A percentile compares a stretch with the other conserved stretches of the same genome.
Evolutionary conservation across 768 basidiomycete genomes (phyloP).

Genomic region (Russula sp.): DNA sequence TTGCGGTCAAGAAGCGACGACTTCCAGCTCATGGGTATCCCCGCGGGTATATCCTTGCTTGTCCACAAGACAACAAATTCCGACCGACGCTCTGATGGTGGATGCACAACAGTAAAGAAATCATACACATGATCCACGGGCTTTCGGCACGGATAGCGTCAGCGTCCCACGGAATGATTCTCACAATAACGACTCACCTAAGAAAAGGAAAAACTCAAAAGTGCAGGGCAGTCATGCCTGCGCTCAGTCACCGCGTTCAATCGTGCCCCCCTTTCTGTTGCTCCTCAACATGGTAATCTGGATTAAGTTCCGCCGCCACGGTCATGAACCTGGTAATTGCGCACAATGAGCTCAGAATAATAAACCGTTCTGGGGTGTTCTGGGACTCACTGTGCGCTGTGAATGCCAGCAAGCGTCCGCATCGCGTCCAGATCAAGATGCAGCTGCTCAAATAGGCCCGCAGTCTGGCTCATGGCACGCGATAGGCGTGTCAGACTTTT

Average conservation of each 20-base stretch:
- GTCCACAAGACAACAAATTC: slow-evolving; percentile 9
- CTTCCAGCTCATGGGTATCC: slow-evolving; percentile 12
- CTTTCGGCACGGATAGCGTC: slow-evolving; percentile 6
- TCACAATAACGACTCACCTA: slow-evolving; percentile 4
- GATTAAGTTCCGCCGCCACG: slow-evolving; percentile 37
- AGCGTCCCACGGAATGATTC: slow-evolving; percentile 4
- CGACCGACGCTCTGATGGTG: slow-evolving; percentile 11
- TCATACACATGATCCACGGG: slow-evolving; percentile 11
- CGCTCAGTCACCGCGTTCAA: background rate
- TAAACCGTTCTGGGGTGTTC: background rate
- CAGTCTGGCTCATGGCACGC: slow-evolving; percentile 60
- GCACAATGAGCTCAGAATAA: background rate
- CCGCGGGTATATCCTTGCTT: slow-evolving; percentile 16
- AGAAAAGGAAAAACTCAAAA: background rate
- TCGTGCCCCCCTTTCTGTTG: background rate
- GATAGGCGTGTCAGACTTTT: slow-evolving; percentile 61
- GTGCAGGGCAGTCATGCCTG: background rate
- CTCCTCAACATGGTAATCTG: slow-evolving; percentile 24
- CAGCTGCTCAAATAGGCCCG: slow-evolving; percentile 69
- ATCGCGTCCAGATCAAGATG: slow-evolving; percentile 72
- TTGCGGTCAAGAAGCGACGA: slow-evolving; percentile 7
- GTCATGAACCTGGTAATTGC: slow-evolving; percentile 41
- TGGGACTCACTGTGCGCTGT: slow-evolving; percentile 68
- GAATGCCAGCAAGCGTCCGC: slow-evolving; percentile 68
- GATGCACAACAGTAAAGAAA: background rate